Evolutionary conservation across 768 basidiomycete species (phyloP).

Genomic region (Pulveroboletus frians): DNA sequence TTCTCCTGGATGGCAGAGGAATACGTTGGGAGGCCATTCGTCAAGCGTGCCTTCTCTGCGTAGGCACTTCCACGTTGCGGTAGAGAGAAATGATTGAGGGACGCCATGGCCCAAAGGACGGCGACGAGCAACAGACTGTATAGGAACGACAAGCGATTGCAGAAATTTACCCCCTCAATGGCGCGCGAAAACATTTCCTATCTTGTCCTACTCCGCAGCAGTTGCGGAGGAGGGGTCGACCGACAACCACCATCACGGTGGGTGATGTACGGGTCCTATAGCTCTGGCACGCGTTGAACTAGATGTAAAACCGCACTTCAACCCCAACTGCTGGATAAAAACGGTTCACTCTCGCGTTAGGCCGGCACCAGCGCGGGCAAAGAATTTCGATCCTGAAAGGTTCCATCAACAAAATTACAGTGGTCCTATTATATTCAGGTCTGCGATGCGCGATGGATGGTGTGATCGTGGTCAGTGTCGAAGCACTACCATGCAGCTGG

Average conservation of each 20-base stretch:
- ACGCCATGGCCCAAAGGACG: slow-evolving; percentile 35
- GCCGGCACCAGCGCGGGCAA: slow-evolving; percentile 88
- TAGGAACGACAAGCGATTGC: slow-evolving; percentile 1
- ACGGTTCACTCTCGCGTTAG: slow-evolving; percentile 47
- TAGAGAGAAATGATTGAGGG: slow-evolving; percentile 44
- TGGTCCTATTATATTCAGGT: slow-evolving; percentile 81
- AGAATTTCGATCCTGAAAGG: slow-evolving; percentile 23
- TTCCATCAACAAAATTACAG: slow-evolving; percentile 74
- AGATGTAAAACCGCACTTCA: slow-evolving; percentile 25
- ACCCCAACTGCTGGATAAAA: slow-evolving; percentile 85
- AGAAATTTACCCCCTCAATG: slow-evolving; percentile 14
- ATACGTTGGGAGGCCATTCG: slow-evolving; percentile 43
- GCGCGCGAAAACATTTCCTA: slow-evolving; percentile 26
- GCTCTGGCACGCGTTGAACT: too few species aligned
- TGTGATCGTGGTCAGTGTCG: slow-evolving; percentile 35
- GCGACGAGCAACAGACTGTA: slow-evolving; percentile 17
- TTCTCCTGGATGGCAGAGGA: slow-evolving; percentile 66
- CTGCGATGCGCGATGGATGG: slow-evolving; percentile 66
- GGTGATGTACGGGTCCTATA: too few species aligned
- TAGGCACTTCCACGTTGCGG: slow-evolving; percentile 44
- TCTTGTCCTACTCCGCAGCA: slow-evolving; percentile 24
- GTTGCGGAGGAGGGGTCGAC: slow-evolving; percentile 62
- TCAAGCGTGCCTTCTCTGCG: slow-evolving; percentile 38
- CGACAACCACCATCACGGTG: too few species aligned
- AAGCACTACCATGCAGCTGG: slow-evolving; percentile 50